Base-by-base conservation (phyloP, 257 asterid genomes). In the Petunia secreta region DNA sequence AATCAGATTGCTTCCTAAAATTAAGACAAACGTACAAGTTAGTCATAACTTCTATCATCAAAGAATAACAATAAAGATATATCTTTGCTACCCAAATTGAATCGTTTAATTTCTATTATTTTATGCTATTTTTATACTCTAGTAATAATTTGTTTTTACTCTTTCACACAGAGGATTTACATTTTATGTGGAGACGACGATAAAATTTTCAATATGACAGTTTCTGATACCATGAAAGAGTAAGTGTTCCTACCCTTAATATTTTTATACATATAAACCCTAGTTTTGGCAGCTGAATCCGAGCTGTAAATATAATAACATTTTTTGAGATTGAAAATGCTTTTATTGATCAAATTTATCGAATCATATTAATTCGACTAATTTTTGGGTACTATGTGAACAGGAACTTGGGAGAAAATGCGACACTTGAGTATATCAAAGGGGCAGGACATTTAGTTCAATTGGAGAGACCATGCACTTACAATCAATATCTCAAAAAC, bases 381-480 rank as follows among this genome's bases (percentile, higher is more conserved):
- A 66, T 41, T 41, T 52, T 52, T 52, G 55, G 55, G 3, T 52
- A 48, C 4, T 9, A 48, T 71, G 60, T 25, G 60, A 25, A 44
- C 77, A 71, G 77, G 34, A 71, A 48, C 25, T 48, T 71, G 60
- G 77, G 60, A 48, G 58, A 71, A 71, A 48, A 71, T 48, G 2
- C 34, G 1, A 71, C 43, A 71, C 46, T 71, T 3, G 43, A 71
- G 6, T 71, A 71, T 9, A 71, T 71, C 48, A 71, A 71, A 36
- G 11, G 10, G 2, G 60, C 77, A 9, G 77, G 77, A 48, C 77
- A 71, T 71, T 1, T 71, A 4, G 77, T 71, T 48, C 60, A 71
- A 36, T 71, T 71, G 16, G 77, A 71, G 43, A 41, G 77, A 0
- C 77, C 60, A 10, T 71, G 77, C 77, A 46, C 77, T 71, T 71